These are phyloP conservation scores for Arthrobotrys entomopaga DNA, from an alignment of 2,329 filamentous ascomycete genomes.

Conservation along the genomic window DNA sequence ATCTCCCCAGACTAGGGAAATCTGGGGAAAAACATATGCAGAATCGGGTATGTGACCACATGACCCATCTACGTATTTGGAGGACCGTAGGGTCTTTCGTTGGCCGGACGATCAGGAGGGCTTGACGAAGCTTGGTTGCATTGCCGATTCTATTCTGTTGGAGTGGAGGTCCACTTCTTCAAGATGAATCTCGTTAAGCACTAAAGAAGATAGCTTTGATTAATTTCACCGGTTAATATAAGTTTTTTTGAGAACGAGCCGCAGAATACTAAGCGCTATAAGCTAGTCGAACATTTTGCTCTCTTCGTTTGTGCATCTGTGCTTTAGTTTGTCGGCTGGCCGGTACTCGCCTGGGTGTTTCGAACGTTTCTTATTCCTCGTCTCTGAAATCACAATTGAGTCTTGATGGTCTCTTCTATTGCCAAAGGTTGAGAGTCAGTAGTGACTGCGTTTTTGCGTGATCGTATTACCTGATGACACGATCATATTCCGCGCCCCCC, in stretches of 20 bases:
- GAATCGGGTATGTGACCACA: conserved; percentile 1
- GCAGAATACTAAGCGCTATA: too few species aligned
- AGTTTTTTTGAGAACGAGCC: too few species aligned
- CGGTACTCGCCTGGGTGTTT: conserved; percentile 15
- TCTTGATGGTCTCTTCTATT: not conserved
- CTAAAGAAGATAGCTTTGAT: too few species aligned
- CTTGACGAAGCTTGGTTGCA: too few species aligned
- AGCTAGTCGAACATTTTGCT: not conserved
- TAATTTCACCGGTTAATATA: too few species aligned
- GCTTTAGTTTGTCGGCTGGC: not conserved
- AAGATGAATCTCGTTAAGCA: too few species aligned
- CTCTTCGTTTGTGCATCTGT: too few species aligned
- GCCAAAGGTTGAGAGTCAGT: too few species aligned
- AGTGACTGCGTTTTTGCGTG: conserved; percentile 10
- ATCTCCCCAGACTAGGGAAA: too few species aligned
- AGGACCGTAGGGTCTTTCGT: not conserved
- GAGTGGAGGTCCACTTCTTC: too few species aligned
- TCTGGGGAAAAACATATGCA: not conserved
- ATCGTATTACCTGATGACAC: conserved; percentile 45
- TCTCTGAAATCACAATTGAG: conserved; percentile 4
- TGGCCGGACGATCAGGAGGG: not conserved
- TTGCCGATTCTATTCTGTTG: too few species aligned
- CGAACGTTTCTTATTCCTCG: conserved; percentile 7
- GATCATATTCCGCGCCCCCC: not conserved
- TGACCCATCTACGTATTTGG: conserved; percentile 19